Base-by-base conservation (phyloP, 139 green algal species). In the Coelastrella sp. region DNA sequence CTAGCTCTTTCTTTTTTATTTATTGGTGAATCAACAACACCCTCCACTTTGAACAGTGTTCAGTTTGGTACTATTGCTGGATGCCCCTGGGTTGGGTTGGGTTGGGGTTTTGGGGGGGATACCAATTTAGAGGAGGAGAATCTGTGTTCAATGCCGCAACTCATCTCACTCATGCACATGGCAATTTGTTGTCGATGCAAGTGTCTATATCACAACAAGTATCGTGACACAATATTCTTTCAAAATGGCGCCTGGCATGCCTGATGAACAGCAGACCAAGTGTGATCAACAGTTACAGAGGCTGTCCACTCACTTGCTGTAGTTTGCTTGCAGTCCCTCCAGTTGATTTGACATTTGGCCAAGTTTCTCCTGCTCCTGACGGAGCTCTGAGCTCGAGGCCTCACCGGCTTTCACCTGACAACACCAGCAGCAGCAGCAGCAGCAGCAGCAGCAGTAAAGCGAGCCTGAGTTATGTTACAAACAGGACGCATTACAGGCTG, bases 1-100 rank as follows among this genome's bases (percentile, higher is more conserved):
- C 80, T 88, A 16, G 66, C 68, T 65, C 66, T 88, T 58, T 80
- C 66, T 19, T 88, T 81, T 81, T 81, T 88, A 82, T 13, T 86
- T 87, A 78, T 82, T 64, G 64, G 77, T 32, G 79, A 80, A 79
- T 88, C 19, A 79, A 83, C 83, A 80, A 56, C 56, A 23, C 19
- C 73, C 58, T 73, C 64, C n/a, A 80, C 60, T 85, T 85, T 65
- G 3, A 22, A 47, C 80, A 23, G 61, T 83, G 19, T 66, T 85
- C 32, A 78, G 54, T 88, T 87, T 85, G 19, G 13, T 80, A 79
- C 60, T 73, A 73, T 0, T 66, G 66, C 32, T 47, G 32, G 32
- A 47, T 47, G 32, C 32, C 32, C 32, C 32, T 47, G 32, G 32
- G 32, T 47, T 47, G 32, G 32, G 32, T 47, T 47, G 32, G 32